Conservation (phyloP, 148 eudicot genomes). For the Simmondsia chinensis region DNA sequence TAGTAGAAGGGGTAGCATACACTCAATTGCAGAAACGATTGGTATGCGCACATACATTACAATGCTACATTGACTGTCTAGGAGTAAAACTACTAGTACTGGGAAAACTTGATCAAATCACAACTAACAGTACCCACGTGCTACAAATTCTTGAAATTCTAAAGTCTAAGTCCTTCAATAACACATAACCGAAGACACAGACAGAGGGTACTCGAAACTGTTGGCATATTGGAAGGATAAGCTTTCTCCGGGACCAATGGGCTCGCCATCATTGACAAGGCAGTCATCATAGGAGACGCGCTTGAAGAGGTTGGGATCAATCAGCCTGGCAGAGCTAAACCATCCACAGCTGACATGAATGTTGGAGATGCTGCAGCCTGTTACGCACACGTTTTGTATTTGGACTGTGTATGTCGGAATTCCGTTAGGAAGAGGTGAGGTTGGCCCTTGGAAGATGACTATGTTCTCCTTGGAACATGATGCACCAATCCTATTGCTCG, state of each 20-base stretch:
- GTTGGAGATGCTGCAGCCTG: constrained; percentile 30
- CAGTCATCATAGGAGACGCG: constrained; percentile 49
- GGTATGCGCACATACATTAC: too few relatives aligned
- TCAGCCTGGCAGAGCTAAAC: constrained; percentile 55
- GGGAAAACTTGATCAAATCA: too few relatives aligned
- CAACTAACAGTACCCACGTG: too few relatives aligned
- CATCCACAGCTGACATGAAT: constrained; percentile 53
- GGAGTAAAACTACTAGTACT: too few relatives aligned
- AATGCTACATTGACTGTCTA: too few relatives aligned
- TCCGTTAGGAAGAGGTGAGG: constrained; percentile 36
- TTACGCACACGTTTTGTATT: constrained; percentile 26
- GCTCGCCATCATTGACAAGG: constrained; percentile 53
- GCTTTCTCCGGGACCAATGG: constrained; percentile 29
- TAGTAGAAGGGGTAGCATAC: too few relatives aligned
- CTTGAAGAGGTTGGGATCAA: constrained; percentile 38
- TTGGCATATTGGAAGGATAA: constrained; percentile 48
- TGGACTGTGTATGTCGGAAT: constrained; percentile 41
- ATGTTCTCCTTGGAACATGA: constrained; percentile 38
- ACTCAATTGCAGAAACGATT: too few relatives aligned
- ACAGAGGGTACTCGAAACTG: constrained; percentile 33
- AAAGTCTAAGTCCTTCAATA: too few relatives aligned
- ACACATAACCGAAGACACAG: constrained; percentile 42
- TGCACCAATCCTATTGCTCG: constrained; percentile 5
- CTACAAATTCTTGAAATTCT: too few relatives aligned
- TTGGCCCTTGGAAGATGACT: constrained; percentile 34